A percentile compares a stretch with the other conserved stretches of the same genome.
Evolutionary conservation across 495 filamentous ascomycete species (phyloP).

Genomic region (Lepraria neglecta): DNA sequence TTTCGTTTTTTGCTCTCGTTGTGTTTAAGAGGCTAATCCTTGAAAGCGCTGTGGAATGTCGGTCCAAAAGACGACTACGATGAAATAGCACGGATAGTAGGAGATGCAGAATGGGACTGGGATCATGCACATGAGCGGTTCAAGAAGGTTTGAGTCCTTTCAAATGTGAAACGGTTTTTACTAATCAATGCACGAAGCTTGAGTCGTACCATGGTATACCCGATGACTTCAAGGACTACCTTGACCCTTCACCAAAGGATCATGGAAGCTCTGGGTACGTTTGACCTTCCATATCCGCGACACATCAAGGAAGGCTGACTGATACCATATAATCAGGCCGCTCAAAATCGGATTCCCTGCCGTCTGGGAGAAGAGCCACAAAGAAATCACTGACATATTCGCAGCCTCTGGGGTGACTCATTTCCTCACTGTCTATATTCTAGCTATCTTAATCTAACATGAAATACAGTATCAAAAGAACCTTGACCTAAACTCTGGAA

Average conservation of each 20-base stretch:
- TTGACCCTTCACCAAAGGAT: background rate
- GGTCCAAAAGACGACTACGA: conserved; percentile 4
- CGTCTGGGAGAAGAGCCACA: background rate
- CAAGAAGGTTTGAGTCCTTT: background rate
- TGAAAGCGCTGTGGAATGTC: background rate
- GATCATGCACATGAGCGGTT: background rate
- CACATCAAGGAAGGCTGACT: background rate
- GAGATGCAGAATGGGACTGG: background rate
- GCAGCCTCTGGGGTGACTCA: conserved; percentile 1
- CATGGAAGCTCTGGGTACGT: background rate
- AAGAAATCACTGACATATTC: background rate
- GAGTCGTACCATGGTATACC: background rate
- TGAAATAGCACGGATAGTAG: background rate
- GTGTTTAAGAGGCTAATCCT: background rate
- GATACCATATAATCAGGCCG: background rate
- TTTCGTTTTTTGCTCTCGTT: background rate
- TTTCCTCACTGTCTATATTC: background rate
- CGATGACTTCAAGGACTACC: background rate
- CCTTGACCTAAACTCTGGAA: background rate
- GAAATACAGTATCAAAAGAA: background rate
- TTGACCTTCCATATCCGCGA: background rate
- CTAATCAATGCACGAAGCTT: background rate
- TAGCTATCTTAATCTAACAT: background rate
- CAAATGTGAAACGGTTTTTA: background rate
- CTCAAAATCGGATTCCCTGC: background rate